A percentile compares a stretch with the other conserved stretches of the same genome.
These are phyloP conservation scores for Daldinia sp. DNA, from an alignment of 2,329 filamentous ascomycete genomes.

Conservation along the genomic window DNA sequence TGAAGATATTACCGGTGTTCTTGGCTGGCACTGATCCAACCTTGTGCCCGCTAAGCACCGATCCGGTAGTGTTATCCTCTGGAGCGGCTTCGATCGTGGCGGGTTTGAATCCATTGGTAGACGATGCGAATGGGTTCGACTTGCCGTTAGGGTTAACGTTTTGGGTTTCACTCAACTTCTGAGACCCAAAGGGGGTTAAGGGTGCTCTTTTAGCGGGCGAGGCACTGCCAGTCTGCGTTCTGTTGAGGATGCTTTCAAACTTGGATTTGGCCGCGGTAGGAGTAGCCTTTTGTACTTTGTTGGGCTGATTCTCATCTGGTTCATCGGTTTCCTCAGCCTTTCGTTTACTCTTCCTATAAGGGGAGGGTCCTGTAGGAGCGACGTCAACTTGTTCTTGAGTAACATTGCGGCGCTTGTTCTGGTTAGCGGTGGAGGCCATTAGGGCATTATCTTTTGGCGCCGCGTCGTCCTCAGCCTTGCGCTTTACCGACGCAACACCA, in stretches of 20 bases:
- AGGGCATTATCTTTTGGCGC: conserved; percentile 50
- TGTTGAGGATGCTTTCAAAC: conserved; percentile 66
- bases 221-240: conserved; percentile 48
- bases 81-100: conserved; percentile 49
- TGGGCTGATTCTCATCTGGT: conserved; percentile 56
- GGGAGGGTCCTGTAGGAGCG: conserved; percentile 46
- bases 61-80: conserved; percentile 29
- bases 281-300: conserved; percentile 60
- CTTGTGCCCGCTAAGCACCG: conserved; percentile 41
- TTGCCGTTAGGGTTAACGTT: conserved; percentile 46
- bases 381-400: conserved; percentile 52
- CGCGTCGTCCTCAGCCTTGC: conserved; percentile 64
- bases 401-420: conserved; percentile 59
- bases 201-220: conserved; percentile 41
- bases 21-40: conserved; percentile 39
- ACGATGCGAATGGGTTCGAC: conserved; percentile 46
- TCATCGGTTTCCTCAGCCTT: conserved; percentile 57
- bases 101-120: conserved; percentile 52
- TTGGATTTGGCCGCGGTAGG: conserved; percentile 64
- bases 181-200: conserved; percentile 24
- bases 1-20: conserved; percentile 62
- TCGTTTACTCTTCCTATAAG: conserved; percentile 60
- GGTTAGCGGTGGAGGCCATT: conserved; percentile 49
- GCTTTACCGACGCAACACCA: conserved; percentile 53
- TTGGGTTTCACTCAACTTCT: conserved; percentile 35